Conservation (phyloP, 371 early-diverging fungal genomes). For the Circinella minor region DNA sequence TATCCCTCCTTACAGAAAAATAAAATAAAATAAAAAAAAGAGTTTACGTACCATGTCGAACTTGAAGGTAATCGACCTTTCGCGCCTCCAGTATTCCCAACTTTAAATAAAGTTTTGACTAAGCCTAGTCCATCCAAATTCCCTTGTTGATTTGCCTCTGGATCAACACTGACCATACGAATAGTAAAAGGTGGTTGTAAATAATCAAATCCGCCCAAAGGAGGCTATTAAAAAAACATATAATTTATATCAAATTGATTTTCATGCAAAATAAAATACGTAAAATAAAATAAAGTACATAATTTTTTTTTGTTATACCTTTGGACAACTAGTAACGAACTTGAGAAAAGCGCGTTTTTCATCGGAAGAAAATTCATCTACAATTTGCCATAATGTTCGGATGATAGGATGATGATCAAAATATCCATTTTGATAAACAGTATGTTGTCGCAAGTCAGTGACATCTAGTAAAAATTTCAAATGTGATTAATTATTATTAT, state of each 20-base stretch:
- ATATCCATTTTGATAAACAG: constrained; percentile 87
- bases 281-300: background rate
- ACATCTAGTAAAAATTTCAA: constrained; percentile 54
- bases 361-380: constrained; percentile 64
- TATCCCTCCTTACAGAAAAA: no score
- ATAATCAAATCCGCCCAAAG: constrained; percentile 86
- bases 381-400: constrained; percentile 79
- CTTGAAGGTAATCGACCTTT: constrained; percentile 62
- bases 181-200: constrained; percentile 77
- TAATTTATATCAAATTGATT: background rate
- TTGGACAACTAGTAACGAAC: constrained; percentile 87
- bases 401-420: constrained; percentile 78
- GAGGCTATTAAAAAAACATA: constrained; percentile 63
- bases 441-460: constrained; percentile 76
- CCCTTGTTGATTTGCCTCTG: constrained; percentile 12
- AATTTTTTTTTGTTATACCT: constrained; percentile 32
- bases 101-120: constrained; percentile 55
- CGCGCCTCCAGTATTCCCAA: constrained; percentile 21
- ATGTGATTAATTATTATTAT: background rate
- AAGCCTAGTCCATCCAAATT: constrained; percentile 23
- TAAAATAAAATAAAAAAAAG: no score
- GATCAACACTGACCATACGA: constrained; percentile 53
- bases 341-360: constrained; percentile 78
- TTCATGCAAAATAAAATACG: background rate
- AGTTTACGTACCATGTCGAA: constrained; percentile 52